Evolutionary conservation across 148 eudicot species (phyloP), one percentile per base, ranked within the genome.

Genomic region (Silene latifolia): DNA sequence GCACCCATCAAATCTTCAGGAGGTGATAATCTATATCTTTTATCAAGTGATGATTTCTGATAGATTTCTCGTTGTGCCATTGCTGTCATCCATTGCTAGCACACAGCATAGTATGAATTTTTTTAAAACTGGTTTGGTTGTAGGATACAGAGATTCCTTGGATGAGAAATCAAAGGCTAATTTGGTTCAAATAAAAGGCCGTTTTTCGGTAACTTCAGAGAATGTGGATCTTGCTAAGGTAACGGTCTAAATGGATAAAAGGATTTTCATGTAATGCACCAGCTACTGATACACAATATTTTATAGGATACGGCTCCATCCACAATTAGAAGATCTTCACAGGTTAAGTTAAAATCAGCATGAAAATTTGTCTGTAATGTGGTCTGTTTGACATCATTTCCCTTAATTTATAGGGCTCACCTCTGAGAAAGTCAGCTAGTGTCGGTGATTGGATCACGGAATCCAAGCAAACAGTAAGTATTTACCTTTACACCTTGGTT

Each of bases 161-260:
- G 99, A 95, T 8, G 99, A 95, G 73, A 95, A 95, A 69, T 85
- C 98, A 72, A 95, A 90, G 84, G 81, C 94, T 79, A 95, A 85
- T 79, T 69, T 95, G 75, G 99, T 95, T 65, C 99, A 92, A 83
- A 89, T 95, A 76, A 95, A 88, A 83, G 99, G 99, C 32, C 83
- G 98, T 54, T 95, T 95, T 82, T 95, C 99, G 7, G 97, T 95
- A 53, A 92, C 99, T 79, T 95, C 99, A 66, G 98, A 90, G 80
- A 92, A 85, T 78, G 85, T 92, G 39, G 99, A 95, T 87, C 93
- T 90, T 73, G 92, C 82, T 24, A 90, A 95, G 96, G 99, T 95
- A 83, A 74, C 67, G 17, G 32, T 75, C 68, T 67, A 54, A 67
- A 18, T 67, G 71, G 2, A 59, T 54, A 42, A 42, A 64, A 29